phyloP scores from a whole-genome alignment of 371 early-diverging fungal genomes.

The Rhizomucor pusillus region DNA sequence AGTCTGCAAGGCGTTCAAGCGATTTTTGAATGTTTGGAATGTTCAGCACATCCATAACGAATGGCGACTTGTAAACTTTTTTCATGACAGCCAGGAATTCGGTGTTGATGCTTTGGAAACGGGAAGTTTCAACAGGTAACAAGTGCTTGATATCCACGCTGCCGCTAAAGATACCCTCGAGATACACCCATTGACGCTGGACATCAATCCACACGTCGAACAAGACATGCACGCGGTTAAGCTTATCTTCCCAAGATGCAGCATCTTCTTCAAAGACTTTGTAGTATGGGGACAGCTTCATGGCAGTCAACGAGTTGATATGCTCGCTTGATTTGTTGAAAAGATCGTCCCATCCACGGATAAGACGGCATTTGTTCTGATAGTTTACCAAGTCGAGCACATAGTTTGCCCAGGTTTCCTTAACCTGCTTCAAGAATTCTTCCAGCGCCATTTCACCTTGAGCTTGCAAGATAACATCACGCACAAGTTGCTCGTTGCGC shows the following conservation, averaged over 20 bases:
- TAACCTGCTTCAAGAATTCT: constrained; percentile 89
- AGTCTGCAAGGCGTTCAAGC: constrained; percentile 91
- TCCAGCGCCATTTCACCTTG: constrained; percentile 99
- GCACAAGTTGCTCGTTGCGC: constrained; percentile 80
- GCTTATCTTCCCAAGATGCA: constrained; percentile 91
- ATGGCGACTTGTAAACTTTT: constrained; percentile 96
- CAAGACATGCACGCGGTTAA: constrained; percentile 92
- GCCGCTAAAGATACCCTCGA: constrained; percentile 97
- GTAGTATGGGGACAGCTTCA: constrained; percentile 97
- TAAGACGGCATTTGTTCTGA: constrained; percentile 95
- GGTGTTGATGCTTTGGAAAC: constrained; percentile 95
- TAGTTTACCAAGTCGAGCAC: constrained; percentile 93
- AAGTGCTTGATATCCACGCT: constrained; percentile 96
- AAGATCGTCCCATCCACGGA: constrained; percentile 97
- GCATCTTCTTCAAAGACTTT: constrained; percentile 98
- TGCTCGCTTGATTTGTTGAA: constrained; percentile 96
- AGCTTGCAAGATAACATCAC: constrained; percentile 88
- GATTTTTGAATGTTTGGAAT: constrained; percentile 94
- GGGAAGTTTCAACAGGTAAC: constrained; percentile 90
- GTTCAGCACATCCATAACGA: constrained; percentile 90
- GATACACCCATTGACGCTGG: constrained; percentile 98
- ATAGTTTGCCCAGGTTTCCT: constrained; percentile 91
- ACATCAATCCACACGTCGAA: constrained; percentile 99
- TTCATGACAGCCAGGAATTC: constrained; percentile 98
- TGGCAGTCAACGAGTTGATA: constrained; percentile 90